phyloP scores from a whole-genome alignment of 2,329 filamentous ascomycete genomes.

The Chaetomiaceae sp. region DNA sequence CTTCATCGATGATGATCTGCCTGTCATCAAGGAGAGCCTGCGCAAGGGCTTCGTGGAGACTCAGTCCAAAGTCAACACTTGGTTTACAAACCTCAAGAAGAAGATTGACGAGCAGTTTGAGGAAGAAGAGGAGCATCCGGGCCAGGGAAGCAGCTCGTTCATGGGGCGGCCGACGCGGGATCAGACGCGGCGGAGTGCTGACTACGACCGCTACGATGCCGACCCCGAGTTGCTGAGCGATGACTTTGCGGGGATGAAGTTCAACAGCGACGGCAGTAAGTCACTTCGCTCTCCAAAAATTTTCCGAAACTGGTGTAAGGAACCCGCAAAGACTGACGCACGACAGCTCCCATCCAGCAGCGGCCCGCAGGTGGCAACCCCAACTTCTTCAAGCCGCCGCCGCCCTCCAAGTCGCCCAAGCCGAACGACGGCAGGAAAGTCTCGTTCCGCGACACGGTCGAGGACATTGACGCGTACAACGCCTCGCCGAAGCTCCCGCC shows the following conservation, averaged over 20 bases:
- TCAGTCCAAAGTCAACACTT: slow-evolving; percentile 84
- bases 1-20: slow-evolving; percentile 94
- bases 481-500: slow-evolving; percentile 50
- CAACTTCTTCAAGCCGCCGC: slow-evolving; percentile 68
- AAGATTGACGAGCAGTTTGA: slow-evolving; percentile 84
- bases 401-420: slow-evolving; percentile 46
- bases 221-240: slow-evolving; percentile 86
- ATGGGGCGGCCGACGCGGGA: slow-evolving; percentile 53
- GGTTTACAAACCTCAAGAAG: slow-evolving; percentile 90
- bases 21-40: slow-evolving; percentile 86
- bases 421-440: slow-evolving; percentile 46
- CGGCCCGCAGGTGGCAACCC: slow-evolving; percentile 62
- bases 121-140: slow-evolving; percentile 55
- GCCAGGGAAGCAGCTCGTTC: slow-evolving; percentile 29
- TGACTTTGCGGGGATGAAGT: slow-evolving; percentile 71
- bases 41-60: slow-evolving; percentile 93
- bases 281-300: too few relatives aligned
- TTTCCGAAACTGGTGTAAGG: neutral
- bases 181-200: slow-evolving; percentile 65
- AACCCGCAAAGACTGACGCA: slow-evolving; percentile 18
- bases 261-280: slow-evolving; percentile 58
- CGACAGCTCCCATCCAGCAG: slow-evolving; percentile 48
- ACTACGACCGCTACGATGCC: slow-evolving; percentile 89
- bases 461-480: slow-evolving; percentile 77
- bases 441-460: slow-evolving; percentile 56